Evolutionary conservation across 2,329 filamentous ascomycete species (phyloP).

Genomic region (Monilinia laxa): DNA sequence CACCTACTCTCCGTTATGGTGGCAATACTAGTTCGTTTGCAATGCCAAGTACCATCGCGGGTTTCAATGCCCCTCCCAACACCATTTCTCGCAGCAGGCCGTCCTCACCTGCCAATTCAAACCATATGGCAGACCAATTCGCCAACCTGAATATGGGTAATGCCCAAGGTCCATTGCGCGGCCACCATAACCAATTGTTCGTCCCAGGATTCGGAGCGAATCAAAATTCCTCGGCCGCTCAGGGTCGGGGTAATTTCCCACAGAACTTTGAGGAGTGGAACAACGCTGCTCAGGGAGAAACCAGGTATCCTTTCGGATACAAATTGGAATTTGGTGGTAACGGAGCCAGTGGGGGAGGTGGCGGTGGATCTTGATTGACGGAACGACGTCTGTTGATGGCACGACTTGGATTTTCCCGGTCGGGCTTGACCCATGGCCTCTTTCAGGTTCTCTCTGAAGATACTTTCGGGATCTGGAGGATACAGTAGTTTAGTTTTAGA

Average conservation of each 20-base stretch:
- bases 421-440: background rate
- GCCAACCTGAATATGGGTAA: background rate
- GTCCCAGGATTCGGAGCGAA: conserved; percentile 1
- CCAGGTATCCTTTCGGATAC: conserved; percentile 15
- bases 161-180: background rate
- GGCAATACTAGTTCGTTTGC: conserved; percentile 5
- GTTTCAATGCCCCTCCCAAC: conserved; percentile 13
- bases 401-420: background rate
- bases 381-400: background rate
- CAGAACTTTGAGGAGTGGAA: conserved; percentile 15
- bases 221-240: background rate
- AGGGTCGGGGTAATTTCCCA: background rate
- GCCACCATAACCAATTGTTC: conserved; percentile 18
- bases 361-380: background rate
- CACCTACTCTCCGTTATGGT: conserved; percentile 18
- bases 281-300: background rate
- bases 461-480: background rate
- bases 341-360: background rate
- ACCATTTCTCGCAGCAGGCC: conserved; percentile 20
- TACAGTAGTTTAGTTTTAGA: background rate
- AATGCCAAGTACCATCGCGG: conserved; percentile 7
- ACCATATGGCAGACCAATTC: conserved; percentile 8
- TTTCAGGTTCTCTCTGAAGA: background rate
- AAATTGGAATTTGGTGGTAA: conserved; percentile 11
- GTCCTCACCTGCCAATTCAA: conserved; percentile 17